Percentiles rank a stretch among this genome's conserved stretches.
phyloP scores from a whole-genome alignment of 495 filamentous ascomycete genomes.

The Xylona heveae region DNA sequence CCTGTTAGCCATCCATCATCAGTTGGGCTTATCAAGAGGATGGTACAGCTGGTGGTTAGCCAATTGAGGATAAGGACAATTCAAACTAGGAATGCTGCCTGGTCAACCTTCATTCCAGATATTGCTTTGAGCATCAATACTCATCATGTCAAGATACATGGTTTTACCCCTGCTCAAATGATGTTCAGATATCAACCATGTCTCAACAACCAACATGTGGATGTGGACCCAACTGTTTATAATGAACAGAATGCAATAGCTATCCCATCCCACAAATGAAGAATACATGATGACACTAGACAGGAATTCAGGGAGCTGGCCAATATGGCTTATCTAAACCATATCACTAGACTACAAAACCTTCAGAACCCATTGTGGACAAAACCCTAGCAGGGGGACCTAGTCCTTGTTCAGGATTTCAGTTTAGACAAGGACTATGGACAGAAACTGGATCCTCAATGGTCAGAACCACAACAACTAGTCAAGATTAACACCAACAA shows the following conservation, averaged over 20 bases:
- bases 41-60: background rate
- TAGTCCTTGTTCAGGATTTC: too few species aligned
- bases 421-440: background rate
- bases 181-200: background rate
- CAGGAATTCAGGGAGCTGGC: too few species aligned
- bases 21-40: conserved; percentile 1
- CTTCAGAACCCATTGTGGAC: too few species aligned
- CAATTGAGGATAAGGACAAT: background rate
- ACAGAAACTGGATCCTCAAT: background rate
- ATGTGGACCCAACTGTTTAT: too few species aligned
- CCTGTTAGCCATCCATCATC: conserved; percentile 1
- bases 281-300: too few species aligned
- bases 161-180: background rate
- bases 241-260: too few species aligned
- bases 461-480: conserved; percentile 1
- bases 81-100: background rate
- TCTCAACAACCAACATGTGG: background rate
- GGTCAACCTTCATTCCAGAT: background rate
- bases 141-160: background rate
- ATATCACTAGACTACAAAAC: too few species aligned
- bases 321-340: too few species aligned
- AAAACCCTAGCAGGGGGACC: too few species aligned
- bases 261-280: too few species aligned
- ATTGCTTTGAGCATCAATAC: background rate
- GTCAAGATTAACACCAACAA: background rate